Conservation (phyloP, 352 stramenopile genomes). For the Phytophthora ohioensis region DNA sequence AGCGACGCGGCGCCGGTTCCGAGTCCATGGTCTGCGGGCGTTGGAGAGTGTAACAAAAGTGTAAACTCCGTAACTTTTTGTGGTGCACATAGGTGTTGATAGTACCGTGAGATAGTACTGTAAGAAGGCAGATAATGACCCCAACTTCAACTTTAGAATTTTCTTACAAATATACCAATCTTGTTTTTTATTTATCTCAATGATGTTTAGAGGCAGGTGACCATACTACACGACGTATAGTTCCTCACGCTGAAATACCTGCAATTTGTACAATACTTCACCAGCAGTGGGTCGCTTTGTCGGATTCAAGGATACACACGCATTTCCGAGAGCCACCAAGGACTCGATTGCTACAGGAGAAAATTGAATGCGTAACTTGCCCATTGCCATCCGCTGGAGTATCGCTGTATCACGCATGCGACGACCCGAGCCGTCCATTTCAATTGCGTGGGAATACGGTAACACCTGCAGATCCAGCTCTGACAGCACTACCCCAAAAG, state of each 20-base stretch:
- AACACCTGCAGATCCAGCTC: slow-evolving; percentile 35
- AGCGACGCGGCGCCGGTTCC: slow-evolving; percentile 34
- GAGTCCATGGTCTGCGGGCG: slow-evolving; percentile 4
- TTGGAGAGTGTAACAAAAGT: not conserved
- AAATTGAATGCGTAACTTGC: slow-evolving; percentile 39
- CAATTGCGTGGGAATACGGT: slow-evolving; percentile 28
- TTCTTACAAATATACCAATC: not conserved
- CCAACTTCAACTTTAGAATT: not conserved
- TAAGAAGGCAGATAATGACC: too few relatives aligned
- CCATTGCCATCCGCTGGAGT: slow-evolving; percentile 36
- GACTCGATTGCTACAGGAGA: slow-evolving; percentile 12
- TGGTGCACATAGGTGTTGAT: not conserved
- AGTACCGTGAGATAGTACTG: not conserved
- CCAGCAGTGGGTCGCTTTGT: slow-evolving; percentile 35
- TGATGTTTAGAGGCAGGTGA: too few relatives aligned
- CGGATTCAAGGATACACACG: slow-evolving; percentile 39
- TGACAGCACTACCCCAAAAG: slow-evolving; percentile 40
- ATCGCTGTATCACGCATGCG: slow-evolving; percentile 29
- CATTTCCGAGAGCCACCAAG: slow-evolving; percentile 29
- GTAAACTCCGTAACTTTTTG: not conserved
- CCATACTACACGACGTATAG: not conserved
- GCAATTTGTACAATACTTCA: slow-evolving; percentile 29
- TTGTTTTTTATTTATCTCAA: too few relatives aligned
- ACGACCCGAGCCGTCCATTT: slow-evolving; percentile 4
- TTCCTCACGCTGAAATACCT: slow-evolving; percentile 11